A percentile compares a stretch with the other conserved stretches of the same genome.
Conservation (phyloP, 2,329 filamentous ascomycete genomes). For the Aspergillus cejpii region DNA sequence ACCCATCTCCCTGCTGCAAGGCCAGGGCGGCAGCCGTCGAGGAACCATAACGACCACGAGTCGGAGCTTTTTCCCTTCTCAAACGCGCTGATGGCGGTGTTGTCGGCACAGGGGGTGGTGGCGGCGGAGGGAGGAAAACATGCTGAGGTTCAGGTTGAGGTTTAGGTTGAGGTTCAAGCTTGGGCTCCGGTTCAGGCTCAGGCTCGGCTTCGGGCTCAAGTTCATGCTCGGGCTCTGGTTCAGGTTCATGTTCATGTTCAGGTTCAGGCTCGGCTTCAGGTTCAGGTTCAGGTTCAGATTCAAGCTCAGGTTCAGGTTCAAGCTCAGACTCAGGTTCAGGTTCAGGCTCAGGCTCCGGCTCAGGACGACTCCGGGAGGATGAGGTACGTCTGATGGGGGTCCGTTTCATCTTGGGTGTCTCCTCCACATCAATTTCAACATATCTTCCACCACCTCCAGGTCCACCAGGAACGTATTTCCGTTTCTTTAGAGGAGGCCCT, state of each 20-base stretch:
- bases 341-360: slow-evolving; percentile 19
- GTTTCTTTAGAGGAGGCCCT: slow-evolving; percentile 62
- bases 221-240: slow-evolving; percentile 33
- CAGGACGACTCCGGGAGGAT: slow-evolving; percentile 48
- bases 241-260: not conserved
- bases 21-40: slow-evolving; percentile 80
- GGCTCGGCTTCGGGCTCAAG: not conserved
- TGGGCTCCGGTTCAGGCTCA: not conserved
- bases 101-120: slow-evolving; percentile 27
- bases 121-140: slow-evolving; percentile 24
- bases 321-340: not conserved
- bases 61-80: slow-evolving; percentile 39
- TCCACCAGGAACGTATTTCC: slow-evolving; percentile 77
- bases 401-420: slow-evolving; percentile 44
- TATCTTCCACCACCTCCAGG: slow-evolving; percentile 81
- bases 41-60: slow-evolving; percentile 68
- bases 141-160: slow-evolving; percentile 6
- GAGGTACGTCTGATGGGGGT: slow-evolving; percentile 41
- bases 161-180: not conserved
- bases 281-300: slow-evolving; percentile 24
- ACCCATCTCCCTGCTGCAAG: slow-evolving; percentile 86
- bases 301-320: slow-evolving; percentile 20
- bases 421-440: slow-evolving; percentile 62
- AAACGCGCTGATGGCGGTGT: slow-evolving; percentile 37
- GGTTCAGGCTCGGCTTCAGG: not conserved